These are phyloP conservation scores for Ensete ventricosum DNA, from an alignment of 176 grass and related monocot species.

Conservation along the genomic window DNA sequence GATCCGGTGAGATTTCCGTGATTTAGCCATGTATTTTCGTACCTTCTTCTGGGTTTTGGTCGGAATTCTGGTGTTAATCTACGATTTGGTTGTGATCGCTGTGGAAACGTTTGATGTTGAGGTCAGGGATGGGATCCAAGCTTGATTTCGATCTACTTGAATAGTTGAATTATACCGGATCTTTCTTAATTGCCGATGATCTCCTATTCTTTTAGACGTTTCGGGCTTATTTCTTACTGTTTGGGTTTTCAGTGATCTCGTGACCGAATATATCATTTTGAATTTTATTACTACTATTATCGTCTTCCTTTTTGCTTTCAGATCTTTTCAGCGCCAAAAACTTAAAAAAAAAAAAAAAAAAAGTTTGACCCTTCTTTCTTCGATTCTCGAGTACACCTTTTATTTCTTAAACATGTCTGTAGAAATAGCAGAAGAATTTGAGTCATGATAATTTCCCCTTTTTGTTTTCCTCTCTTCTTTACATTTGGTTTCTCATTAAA, in stretches of 20 bases:
- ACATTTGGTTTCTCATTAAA: background rate
- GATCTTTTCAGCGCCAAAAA: background rate
- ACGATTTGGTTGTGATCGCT: constrained; percentile 1
- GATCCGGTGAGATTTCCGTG: constrained; percentile 4
- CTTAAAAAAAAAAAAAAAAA: background rate
- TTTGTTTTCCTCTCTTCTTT: background rate
- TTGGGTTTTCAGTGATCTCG: background rate
- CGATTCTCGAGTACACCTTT: background rate
- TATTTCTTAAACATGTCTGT: background rate
- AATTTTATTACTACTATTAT: background rate
- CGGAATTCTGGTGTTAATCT: constrained; percentile 13
- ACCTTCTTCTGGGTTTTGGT: constrained; percentile 11
- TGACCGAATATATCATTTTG: background rate
- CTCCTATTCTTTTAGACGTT: background rate
- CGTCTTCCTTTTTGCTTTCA: constrained; percentile 14
- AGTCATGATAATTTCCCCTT: background rate
- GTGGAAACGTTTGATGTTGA: background rate
- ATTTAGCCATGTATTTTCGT: background rate
- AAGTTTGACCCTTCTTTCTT: background rate
- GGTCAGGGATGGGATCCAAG: background rate
- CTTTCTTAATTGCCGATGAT: background rate
- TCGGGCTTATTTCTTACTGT: background rate
- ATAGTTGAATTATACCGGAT: background rate
- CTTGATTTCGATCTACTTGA: background rate
- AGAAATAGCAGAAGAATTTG: background rate